Percentiles rank a stretch among this genome's conserved stretches.
Conservation (phyloP, 139 green algal species). For the Chlorella sorokiniana region DNA sequence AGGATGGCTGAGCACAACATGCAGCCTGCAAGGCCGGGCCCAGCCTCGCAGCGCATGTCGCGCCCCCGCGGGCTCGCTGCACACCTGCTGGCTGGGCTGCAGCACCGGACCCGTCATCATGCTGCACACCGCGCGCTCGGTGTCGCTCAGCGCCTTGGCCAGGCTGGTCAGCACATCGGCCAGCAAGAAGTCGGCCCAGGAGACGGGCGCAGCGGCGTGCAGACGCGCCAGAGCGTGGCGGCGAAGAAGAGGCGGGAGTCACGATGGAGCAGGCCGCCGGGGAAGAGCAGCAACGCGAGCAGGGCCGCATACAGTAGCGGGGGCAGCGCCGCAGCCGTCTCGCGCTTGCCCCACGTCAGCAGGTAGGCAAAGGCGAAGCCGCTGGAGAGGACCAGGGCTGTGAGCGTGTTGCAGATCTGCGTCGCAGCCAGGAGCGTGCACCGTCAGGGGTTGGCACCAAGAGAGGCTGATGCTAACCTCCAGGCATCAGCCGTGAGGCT, state of each 20-base stretch:
- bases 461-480: too few relatives aligned
- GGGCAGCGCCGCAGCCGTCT: slow-evolving; percentile 40
- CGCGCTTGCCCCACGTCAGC: background rate
- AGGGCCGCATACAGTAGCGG: slow-evolving; percentile 58
- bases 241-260: slow-evolving; percentile 66
- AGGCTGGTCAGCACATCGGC: slow-evolving; percentile 94
- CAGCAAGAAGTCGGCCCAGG: slow-evolving; percentile 95
- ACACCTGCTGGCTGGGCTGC: slow-evolving; percentile 40
- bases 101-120: slow-evolving; percentile 56
- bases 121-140: slow-evolving; percentile 69
- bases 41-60: background rate
- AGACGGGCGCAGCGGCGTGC: slow-evolving; percentile 75
- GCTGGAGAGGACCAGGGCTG: slow-evolving; percentile 37
- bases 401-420: slow-evolving; percentile 43
- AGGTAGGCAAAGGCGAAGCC: slow-evolving; percentile 44
- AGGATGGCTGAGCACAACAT: too few relatives aligned
- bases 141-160: slow-evolving; percentile 82
- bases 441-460: background rate
- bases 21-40: background rate
- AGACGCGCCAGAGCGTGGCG: slow-evolving; percentile 61
- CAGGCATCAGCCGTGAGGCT: too few relatives aligned
- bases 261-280: slow-evolving; percentile 33
- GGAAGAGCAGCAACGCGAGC: slow-evolving; percentile 53
- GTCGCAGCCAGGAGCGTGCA: background rate
- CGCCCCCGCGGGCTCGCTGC: background rate